A percentile compares a stretch with the other conserved stretches of the same genome.
Evolutionary conservation across 2,329 filamentous ascomycete genomes (phyloP).

Genomic region (Neofusicoccum cordaticola): DNA sequence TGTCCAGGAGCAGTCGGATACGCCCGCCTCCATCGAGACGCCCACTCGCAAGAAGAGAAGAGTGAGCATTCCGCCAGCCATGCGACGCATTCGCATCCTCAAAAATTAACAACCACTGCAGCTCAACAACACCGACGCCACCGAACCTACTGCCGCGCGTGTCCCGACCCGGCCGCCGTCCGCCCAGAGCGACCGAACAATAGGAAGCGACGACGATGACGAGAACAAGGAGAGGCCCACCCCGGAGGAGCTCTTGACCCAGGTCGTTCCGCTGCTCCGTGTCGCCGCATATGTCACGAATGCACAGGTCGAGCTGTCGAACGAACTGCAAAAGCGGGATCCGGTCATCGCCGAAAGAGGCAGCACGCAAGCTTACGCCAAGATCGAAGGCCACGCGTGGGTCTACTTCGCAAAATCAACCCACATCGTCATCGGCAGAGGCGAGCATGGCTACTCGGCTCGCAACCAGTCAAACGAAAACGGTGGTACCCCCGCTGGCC

Average conservation of each 20-base stretch:
- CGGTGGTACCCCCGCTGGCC: conserved; percentile 22
- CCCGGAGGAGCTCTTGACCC: conserved; percentile 23
- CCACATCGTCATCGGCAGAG: conserved; percentile 71
- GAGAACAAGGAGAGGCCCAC: conserved; percentile 37
- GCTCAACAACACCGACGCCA: conserved; percentile 35
- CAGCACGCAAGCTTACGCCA: conserved; percentile 66
- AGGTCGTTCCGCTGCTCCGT: conserved; percentile 42
- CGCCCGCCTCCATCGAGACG: conserved; percentile 48
- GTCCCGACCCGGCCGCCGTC: conserved; percentile 34
- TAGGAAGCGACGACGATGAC: conserved; percentile 42
- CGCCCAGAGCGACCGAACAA: conserved; percentile 33
- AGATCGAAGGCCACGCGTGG: conserved; percentile 79
- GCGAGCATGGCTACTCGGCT: conserved; percentile 31
- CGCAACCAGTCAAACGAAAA: conserved; percentile 30
- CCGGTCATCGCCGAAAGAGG: conserved; percentile 40
- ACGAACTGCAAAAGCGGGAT: conserved; percentile 42
- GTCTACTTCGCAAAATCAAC: conserved; percentile 78
- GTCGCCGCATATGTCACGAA: conserved; percentile 52
- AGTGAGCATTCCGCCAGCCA: conserved; percentile 27
- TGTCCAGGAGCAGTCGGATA: conserved; percentile 34
- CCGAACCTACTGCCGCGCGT: conserved; percentile 19
- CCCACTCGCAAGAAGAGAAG: conserved; percentile 49
- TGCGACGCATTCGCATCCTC: not conserved
- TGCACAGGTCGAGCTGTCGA: conserved; percentile 55
- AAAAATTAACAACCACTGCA: conserved; percentile 18